Evolutionary conservation across 495 filamentous ascomycete genomes (phyloP), one percentile per base, ranked within the genome.

Genomic region (Annulohypoxylon nitens): DNA sequence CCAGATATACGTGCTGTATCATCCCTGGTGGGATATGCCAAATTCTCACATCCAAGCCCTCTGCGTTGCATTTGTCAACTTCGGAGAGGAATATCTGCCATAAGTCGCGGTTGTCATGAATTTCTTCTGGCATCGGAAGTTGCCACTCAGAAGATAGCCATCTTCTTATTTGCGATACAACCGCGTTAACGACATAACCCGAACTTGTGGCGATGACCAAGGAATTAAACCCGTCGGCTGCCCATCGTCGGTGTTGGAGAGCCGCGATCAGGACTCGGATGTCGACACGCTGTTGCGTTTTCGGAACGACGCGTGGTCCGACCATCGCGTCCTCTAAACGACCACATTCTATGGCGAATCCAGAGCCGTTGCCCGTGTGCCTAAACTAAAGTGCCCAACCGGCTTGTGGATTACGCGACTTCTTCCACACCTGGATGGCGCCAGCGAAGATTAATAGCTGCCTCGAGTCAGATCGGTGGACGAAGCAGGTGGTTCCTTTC

Each of bases 61-160:
- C 26, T 16, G 30, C 2, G 39, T 47, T 11, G 18, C 20, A 61
- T 45, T 39, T 45, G 10, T 47, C 10, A 30, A 61, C 23, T 7
- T 45, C 37, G 2, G 18, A 20, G 58, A 41, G 26, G 58, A 61
- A 47, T 43, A 61, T 45, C 16, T 45, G 3, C 58, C 39, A 61
- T 14, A 61, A 37, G 25, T 61, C 58, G 18, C 26, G n/a, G 39
- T 61, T 61, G 16, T 18, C n/a, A 20, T n/a, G 16, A 18, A 47
- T 14, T 7, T 7, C 43, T 16, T 16, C n/a, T 47, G n/a, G 5
- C n/a, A 16, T 7, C 3, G 16, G 43, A 7, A 5, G 16, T 47
- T 12, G n/a, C 43, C 43, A 47, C n/a, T 20, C 16, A 47, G 16
- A 47, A 47, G n/a, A 47, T 6, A 18, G 16, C 48, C 48, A 53